A percentile compares a stretch with the other conserved stretches of the same genome.
Evolutionary conservation across 805 yeast species (phyloP).

Genomic region (Grigorovia transvaalensis): DNA sequence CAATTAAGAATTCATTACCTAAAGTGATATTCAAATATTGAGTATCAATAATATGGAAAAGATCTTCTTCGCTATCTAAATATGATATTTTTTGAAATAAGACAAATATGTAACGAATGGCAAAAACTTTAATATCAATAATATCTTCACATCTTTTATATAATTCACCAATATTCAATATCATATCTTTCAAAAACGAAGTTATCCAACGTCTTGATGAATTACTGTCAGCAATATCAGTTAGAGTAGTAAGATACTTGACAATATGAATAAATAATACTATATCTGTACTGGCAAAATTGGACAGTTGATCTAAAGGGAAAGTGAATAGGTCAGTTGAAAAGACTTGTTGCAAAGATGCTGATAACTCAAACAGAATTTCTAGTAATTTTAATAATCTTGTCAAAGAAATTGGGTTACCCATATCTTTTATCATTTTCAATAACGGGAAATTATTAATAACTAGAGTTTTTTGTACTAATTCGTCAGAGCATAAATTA

Average conservation of each 20-base stretch:
- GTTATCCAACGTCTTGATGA: constrained; percentile 10
- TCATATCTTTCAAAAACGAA: constrained; percentile 5
- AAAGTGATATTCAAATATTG: constrained; percentile 12
- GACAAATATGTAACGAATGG: constrained; percentile 14
- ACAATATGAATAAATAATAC: constrained; percentile 17
- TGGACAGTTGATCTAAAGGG: constrained; percentile 7
- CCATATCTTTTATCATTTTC: constrained; percentile 8
- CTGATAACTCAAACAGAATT: constrained; percentile 7
- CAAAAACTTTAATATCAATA: constrained; percentile 15
- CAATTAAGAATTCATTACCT: constrained; percentile 10
- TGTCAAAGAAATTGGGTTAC: constrained; percentile 10
- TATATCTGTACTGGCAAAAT: constrained; percentile 12
- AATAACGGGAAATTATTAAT: constrained; percentile 13
- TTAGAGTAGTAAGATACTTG: constrained; percentile 12
- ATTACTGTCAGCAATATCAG: constrained; percentile 5
- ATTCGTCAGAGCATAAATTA: constrained; percentile 12
- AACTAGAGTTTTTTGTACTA: constrained; percentile 16
- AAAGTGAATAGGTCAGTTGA: constrained; percentile 12
- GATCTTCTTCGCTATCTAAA: constrained; percentile 8
- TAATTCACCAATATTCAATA: constrained; percentile 13
- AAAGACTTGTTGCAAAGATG: constrained; percentile 10
- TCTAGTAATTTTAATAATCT: constrained; percentile 18
- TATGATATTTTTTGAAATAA: constrained; percentile 19
- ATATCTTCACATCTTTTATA: constrained; percentile 11
- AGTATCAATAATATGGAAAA: constrained; percentile 12